Evolutionary conservation across 306 rosid species (phyloP).

Genomic region (Argentina anserina): DNA sequence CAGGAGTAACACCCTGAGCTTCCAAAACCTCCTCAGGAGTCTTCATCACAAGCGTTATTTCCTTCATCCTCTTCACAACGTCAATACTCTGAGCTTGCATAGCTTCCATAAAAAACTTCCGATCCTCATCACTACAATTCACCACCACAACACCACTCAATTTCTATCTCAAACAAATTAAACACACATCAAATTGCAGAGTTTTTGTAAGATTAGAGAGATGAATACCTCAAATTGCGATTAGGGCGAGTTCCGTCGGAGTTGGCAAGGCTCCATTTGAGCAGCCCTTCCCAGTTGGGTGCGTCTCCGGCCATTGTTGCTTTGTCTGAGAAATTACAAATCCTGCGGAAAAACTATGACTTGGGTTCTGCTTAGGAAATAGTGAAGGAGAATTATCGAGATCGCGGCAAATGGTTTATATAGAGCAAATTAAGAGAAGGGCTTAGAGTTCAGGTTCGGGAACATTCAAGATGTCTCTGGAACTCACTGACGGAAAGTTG

Average conservation of each 20-base stretch:
- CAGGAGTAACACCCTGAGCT: conserved; percentile 69
- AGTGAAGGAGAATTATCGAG: background rate
- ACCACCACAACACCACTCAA: conserved; percentile 4
- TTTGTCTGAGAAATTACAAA: background rate
- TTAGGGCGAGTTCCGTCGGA: conserved; percentile 69
- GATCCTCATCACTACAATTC: conserved; percentile 75
- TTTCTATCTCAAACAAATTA: background rate
- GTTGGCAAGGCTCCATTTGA: conserved; percentile 80
- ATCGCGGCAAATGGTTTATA: background rate
- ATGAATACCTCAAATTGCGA: conserved; percentile 52
- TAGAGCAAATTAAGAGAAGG: background rate
- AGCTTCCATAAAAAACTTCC: conserved; percentile 89
- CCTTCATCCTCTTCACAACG: conserved; percentile 88
- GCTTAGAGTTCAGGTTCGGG: background rate
- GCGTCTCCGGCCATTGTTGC: conserved; percentile 65
- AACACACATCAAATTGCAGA: background rate
- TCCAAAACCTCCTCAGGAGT: conserved; percentile 85
- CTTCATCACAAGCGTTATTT: conserved; percentile 82
- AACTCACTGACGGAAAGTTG: background rate
- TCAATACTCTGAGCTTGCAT: conserved; percentile 80
- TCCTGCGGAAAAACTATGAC: background rate
- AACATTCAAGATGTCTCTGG: background rate
- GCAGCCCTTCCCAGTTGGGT: conserved; percentile 88
- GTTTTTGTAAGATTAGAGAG: background rate
- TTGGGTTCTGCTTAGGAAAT: background rate